Percentiles rank a stretch among this genome's conserved stretches.
Conservation (phyloP, 1,284 basidiomycete species). For the Rhodotorula sp. region DNA sequence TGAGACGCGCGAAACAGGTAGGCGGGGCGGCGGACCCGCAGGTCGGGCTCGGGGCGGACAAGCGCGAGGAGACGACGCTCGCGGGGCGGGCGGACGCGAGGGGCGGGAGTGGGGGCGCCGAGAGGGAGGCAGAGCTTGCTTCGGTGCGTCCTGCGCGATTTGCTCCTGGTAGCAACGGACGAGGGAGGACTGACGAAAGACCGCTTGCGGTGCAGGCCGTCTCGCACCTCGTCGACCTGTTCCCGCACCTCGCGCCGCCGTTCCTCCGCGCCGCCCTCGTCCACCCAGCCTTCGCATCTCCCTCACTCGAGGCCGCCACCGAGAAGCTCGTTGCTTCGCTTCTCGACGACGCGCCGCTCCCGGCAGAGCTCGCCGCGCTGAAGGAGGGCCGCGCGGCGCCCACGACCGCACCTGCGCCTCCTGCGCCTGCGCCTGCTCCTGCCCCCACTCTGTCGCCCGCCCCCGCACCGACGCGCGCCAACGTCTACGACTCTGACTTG, state of each 20-base stretch:
- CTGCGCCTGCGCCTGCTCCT: background rate
- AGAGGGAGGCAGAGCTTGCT: constrained; percentile 1
- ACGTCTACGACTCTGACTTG: constrained; percentile 65
- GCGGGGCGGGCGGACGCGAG: background rate
- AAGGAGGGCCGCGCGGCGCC: background rate
- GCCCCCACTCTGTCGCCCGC: background rate
- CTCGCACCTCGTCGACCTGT: constrained; percentile 67
- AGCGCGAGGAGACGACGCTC: background rate
- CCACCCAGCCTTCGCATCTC: constrained; percentile 53
- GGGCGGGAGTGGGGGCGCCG: background rate
- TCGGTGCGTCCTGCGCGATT: background rate
- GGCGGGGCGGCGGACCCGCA: constrained; percentile 1
- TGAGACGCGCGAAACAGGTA: background rate
- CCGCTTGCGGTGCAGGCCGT: constrained; percentile 59
- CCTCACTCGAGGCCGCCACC: constrained; percentile 46
- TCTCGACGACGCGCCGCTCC: constrained; percentile 66
- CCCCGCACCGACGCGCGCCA: constrained; percentile 55
- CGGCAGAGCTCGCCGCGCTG: constrained; percentile 46
- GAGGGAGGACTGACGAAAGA: too few species aligned
- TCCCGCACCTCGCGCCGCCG: constrained; percentile 61
- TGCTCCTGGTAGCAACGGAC: background rate
- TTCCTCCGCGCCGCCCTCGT: constrained; percentile 63
- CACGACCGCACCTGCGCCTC: background rate
- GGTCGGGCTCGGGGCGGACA: background rate
- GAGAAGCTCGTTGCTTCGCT: constrained; percentile 65